Evolutionary conservation across 371 early-diverging fungal genomes (phyloP), one percentile per base, ranked within the genome.

Genomic region (Zychaea mexicana): DNA sequence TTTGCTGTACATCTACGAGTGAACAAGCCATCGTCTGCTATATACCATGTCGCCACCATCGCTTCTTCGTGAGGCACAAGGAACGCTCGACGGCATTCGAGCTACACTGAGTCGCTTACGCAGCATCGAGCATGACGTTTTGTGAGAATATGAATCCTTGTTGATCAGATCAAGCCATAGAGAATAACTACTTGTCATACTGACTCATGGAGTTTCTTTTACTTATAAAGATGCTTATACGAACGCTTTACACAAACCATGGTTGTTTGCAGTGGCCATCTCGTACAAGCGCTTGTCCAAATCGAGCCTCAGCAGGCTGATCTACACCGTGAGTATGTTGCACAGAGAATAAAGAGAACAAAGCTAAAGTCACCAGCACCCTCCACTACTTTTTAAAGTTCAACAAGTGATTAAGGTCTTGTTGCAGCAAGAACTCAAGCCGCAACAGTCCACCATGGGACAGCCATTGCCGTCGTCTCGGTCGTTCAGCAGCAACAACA

Each of bases 261-360:
- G 22, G 10, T 49, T 19, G 8, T 22, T 22, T 49, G 22, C 24
- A 8, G 9, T 19, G 9, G 22, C 9, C 49, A 24, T 49, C 49
- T 49, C 9, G n/a, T 49, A 9, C 49, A 49, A 49, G 49, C 49
- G n/a, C 49, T 49, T 49, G 49, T 49, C 19, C 49, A 49, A 49
- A 49, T 8, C 13, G 49, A 49, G 21, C n/a, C 22, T 17, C 22
- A 49, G 5, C 49, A 49, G 24, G 49, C 49, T 49, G 49, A 49
- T 49, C 49, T 49, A 49, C 49, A 49, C 49, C 49, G 49, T 49
- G 49, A 49, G 49, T 49, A 49, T 19, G 49, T 49, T 49, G 49
- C n/a, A 49, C 49, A 49, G n/a, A 15, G 13, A 42, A 12, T 9
- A 22, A 4, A 19, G 24, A 49, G 24, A 47, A 49, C 0, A 24